Evolutionary conservation across 768 basidiomycete genomes (phyloP).

Genomic region (Rhodotorula toruloides): DNA sequence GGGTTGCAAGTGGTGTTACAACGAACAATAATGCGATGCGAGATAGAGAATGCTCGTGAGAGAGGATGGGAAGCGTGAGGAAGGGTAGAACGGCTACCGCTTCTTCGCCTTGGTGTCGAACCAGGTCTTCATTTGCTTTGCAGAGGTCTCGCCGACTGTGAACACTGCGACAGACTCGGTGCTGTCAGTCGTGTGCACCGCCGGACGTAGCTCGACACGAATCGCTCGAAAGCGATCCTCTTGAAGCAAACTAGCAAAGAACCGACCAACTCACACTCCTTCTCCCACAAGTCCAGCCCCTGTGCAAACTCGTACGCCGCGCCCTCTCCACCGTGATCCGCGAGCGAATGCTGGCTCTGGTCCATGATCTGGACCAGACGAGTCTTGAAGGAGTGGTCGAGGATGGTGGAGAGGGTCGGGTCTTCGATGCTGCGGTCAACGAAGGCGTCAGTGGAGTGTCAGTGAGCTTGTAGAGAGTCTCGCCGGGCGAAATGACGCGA

Average conservation of each 20-base stretch:
- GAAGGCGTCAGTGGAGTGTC: too few relatives aligned
- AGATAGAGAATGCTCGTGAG: too few relatives aligned
- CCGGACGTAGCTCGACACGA: neutral
- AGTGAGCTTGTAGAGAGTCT: too few relatives aligned
- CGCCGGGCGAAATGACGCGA: too few relatives aligned
- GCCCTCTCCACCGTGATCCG: constrained; percentile 34
- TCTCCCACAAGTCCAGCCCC: constrained; percentile 43
- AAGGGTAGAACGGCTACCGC: too few relatives aligned
- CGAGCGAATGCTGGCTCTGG: constrained; percentile 42
- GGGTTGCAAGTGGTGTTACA: too few relatives aligned
- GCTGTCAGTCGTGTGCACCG: too few relatives aligned
- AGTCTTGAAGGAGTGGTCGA: constrained; percentile 35
- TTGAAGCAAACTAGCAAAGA: neutral
- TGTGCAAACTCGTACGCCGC: constrained; percentile 42
- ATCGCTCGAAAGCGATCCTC: too few relatives aligned
- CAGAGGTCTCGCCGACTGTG: constrained; percentile 34
- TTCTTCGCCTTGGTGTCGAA: constrained; percentile 35
- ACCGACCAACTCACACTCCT: constrained; percentile 38
- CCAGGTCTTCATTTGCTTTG: constrained; percentile 40
- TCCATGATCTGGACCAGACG: constrained; percentile 42
- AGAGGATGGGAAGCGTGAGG: too few relatives aligned
- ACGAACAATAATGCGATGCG: too few relatives aligned
- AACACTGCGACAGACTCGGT: constrained; percentile 28
- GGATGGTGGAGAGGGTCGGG: constrained; percentile 20
- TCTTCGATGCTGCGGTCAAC: constrained; percentile 35